These are phyloP conservation scores for Talinum fruticosum DNA, from an alignment of 148 eudicot genomes.

Conservation along the genomic window DNA sequence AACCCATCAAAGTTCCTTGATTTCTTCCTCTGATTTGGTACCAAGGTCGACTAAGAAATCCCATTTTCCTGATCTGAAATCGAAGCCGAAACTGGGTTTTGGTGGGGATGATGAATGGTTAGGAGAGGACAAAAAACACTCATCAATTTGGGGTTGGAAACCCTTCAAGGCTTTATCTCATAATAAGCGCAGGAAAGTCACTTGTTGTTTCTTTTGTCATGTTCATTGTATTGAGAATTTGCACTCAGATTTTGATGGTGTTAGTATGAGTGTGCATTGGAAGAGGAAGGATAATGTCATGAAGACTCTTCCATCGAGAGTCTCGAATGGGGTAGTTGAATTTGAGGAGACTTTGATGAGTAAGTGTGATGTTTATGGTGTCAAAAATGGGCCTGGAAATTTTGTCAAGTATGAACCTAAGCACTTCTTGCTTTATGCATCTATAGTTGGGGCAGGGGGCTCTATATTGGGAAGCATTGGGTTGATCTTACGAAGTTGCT, in stretches of 20 bases:
- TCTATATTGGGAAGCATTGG: conserved; percentile 76
- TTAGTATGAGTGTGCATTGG: conserved; percentile 53
- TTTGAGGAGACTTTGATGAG: conserved; percentile 73
- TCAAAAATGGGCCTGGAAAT: conserved; percentile 46
- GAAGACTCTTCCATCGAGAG: conserved; percentile 41
- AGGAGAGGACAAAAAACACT: conserved; percentile 37
- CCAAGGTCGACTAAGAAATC: conserved; percentile 25
- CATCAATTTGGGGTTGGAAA: conserved; percentile 72
- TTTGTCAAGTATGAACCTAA: conserved; percentile 75
- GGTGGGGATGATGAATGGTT: conserved; percentile 24
- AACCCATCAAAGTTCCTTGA: conserved; percentile 29
- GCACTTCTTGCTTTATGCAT: conserved; percentile 53
- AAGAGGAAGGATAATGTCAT: conserved; percentile 48
- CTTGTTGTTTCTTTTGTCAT: conserved; percentile 70
- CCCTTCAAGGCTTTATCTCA: conserved; percentile 63
- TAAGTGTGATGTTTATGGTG: conserved; percentile 51
- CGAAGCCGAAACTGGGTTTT: conserved; percentile 24
- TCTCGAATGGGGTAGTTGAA: conserved; percentile 47
- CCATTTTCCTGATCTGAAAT: conserved; percentile 17
- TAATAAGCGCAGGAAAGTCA: conserved; percentile 37
- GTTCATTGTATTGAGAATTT: conserved; percentile 63
- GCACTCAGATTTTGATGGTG: conserved; percentile 40
- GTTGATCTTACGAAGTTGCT: conserved; percentile 81
- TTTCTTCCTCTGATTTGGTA: conserved; percentile 29
- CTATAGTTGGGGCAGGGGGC: conserved; percentile 42